phyloP scores from a whole-genome alignment of 306 rosid genomes.

The Ormosia emarginata region DNA sequence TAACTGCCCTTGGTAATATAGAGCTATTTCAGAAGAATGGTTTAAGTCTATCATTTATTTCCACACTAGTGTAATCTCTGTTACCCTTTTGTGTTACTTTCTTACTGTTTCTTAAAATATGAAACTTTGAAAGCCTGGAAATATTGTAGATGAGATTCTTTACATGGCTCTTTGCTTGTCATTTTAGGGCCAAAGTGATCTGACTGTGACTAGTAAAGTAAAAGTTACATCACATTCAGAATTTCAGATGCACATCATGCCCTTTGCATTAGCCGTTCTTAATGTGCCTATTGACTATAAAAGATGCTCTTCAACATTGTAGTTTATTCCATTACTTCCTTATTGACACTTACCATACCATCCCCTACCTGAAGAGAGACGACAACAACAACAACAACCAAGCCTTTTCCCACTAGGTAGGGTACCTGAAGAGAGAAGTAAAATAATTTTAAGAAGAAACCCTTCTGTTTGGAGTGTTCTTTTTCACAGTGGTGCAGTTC shows the following conservation, averaged over 20 bases:
- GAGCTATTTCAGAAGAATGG: not conserved
- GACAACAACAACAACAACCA: too few relatives aligned
- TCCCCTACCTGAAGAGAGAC: not conserved
- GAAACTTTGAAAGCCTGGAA: not conserved
- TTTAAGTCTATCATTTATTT: slow-evolving; percentile 4
- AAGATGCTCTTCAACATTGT: not conserved
- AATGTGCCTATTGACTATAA: not conserved
- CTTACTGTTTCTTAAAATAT: not conserved
- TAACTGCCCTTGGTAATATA: slow-evolving; percentile 6
- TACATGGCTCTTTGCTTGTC: not conserved
- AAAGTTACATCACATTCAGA: not conserved
- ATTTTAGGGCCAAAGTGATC: not conserved
- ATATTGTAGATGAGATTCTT: slow-evolving; percentile 1
- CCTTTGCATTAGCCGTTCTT: not conserved
- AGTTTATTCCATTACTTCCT: not conserved
- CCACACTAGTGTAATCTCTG: not conserved
- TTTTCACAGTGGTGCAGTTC: not conserved
- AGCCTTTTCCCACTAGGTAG: too few relatives aligned
- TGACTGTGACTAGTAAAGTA: not conserved
- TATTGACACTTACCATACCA: not conserved
- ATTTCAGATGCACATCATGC: not conserved
- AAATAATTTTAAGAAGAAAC: not conserved
- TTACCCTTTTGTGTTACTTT: not conserved
- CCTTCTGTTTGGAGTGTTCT: not conserved
- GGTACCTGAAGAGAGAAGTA: not conserved